Conservation (phyloP, 2,329 filamentous ascomycete genomes). For the Diaporthe sp. region DNA sequence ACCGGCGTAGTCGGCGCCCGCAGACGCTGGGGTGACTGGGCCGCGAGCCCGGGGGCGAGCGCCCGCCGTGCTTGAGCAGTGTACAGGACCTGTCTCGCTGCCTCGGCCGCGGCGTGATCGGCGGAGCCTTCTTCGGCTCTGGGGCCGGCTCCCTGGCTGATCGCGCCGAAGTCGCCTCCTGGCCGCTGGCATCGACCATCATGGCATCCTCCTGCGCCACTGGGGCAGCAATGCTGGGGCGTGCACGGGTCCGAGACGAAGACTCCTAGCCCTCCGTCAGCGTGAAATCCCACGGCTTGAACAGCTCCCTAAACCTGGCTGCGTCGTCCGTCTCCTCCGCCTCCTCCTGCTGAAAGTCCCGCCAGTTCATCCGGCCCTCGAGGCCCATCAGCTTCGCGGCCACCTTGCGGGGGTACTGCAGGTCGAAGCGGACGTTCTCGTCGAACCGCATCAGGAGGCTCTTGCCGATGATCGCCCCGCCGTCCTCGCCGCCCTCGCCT, state of each 20-base stretch:
- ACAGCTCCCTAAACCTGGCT: constrained; percentile 81
- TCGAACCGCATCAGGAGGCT: constrained; percentile 80
- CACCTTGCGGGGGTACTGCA: constrained; percentile 90
- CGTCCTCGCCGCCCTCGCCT: constrained; percentile 54
- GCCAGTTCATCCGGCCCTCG: constrained; percentile 85
- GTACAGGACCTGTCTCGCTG: neutral
- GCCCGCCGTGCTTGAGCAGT: neutral
- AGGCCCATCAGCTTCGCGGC: constrained; percentile 87
- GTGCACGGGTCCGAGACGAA: neutral
- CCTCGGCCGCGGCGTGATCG: neutral
- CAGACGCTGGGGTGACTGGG: constrained; percentile 20
- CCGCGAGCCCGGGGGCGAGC: neutral
- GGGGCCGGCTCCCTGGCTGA: neutral
- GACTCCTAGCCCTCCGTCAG: constrained; percentile 38
- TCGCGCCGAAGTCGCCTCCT: neutral
- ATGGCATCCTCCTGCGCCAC: neutral
- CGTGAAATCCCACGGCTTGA: constrained; percentile 89
- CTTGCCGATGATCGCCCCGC: constrained; percentile 66
- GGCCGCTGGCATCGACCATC: constrained; percentile 8
- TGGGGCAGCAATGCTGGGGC: neutral
- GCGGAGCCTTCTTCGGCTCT: neutral
- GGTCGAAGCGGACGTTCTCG: constrained; percentile 80
- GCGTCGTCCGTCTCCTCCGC: constrained; percentile 85
- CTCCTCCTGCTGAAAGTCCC: constrained; percentile 80
- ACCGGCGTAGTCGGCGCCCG: constrained; percentile 15